Percentiles rank a stretch among this genome's conserved stretches.
Evolutionary conservation across 2,329 filamentous ascomycete genomes (phyloP).

Genomic region (Talaromyces sp.): DNA sequence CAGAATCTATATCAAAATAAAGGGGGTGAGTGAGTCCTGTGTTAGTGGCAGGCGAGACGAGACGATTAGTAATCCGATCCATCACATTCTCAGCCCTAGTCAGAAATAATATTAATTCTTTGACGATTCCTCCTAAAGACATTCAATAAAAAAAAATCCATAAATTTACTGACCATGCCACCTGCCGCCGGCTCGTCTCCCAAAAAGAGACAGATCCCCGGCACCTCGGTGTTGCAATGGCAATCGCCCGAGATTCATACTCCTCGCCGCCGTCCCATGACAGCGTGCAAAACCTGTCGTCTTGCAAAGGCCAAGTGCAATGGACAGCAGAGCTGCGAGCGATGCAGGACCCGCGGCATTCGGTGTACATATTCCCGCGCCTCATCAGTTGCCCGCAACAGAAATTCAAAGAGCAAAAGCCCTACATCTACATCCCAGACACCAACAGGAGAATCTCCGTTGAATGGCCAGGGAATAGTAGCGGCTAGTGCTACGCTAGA

Average conservation of each 20-base stretch:
- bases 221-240: not conserved
- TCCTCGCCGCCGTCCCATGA: not conserved
- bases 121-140: not conserved
- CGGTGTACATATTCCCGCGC: not conserved
- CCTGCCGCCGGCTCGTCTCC: not conserved
- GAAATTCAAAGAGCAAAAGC: not conserved
- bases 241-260: not conserved
- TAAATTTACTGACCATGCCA: not conserved
- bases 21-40: not conserved
- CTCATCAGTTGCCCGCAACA: not conserved
- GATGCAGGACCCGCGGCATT: not conserved
- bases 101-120: not conserved
- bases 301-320: not conserved
- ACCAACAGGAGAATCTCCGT: not conserved
- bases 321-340: not conserved
- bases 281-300: not conserved
- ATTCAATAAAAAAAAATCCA: not conserved
- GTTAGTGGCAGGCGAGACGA: not conserved
- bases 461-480: not conserved
- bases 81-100: not conserved
- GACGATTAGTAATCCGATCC: not conserved
- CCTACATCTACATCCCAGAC: not conserved
- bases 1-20: not conserved
- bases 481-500: not conserved
- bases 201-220: not conserved